Evolutionary conservation across 2,329 filamentous ascomycete genomes (phyloP), one percentile per base, ranked within the genome.

Genomic region (Chlorencoelia australis): DNA sequence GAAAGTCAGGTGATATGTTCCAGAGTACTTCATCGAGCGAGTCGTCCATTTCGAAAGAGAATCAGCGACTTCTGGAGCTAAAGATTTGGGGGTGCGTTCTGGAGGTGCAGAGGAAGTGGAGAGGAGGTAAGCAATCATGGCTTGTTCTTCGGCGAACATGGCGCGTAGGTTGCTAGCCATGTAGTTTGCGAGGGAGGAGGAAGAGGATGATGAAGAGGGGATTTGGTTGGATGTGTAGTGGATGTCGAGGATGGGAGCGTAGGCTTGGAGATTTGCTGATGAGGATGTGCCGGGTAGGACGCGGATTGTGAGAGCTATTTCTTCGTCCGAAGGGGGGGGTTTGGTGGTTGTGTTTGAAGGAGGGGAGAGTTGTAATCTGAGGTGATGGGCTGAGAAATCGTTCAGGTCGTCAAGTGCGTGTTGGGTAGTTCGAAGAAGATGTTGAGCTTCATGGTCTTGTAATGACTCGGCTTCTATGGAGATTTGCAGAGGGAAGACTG

Each of bases 1-100:
- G 55, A 98, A 94, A 0, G 88, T 94, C 18, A 98, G 67, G 56
- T 98, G 91, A 57, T 96, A 98, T 0, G 85, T 94, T 10, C 88
- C 79, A 4, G 91, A 82, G 57, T 95, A 94, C 56, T 89, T 93
- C 53, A 96, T 73, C 1, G 87, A 86, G 33, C 87, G 73, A 2
- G 83, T 91, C 22, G 83, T 83, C 43, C 87, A 82, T 70, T 68
- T 81, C 51, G 62, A 72, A 49, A 75, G 66, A 1, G 69, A 65
- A 26, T 75, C 73, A 16, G 69, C 64, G 1, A 68, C 62, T 20
- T 75, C 67, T 21, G 69, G 63, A 1, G 65, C 61, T 25, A 73
- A 48, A 4, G 63, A 63, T 40, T 66, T 63, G 3, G 66, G 60
- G 34, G 63, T 60, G 40, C 63, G 49, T 44, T 68, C 66, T 24